Conservation (phyloP, 805 yeast species). For the Blastobotrys americana region DNA sequence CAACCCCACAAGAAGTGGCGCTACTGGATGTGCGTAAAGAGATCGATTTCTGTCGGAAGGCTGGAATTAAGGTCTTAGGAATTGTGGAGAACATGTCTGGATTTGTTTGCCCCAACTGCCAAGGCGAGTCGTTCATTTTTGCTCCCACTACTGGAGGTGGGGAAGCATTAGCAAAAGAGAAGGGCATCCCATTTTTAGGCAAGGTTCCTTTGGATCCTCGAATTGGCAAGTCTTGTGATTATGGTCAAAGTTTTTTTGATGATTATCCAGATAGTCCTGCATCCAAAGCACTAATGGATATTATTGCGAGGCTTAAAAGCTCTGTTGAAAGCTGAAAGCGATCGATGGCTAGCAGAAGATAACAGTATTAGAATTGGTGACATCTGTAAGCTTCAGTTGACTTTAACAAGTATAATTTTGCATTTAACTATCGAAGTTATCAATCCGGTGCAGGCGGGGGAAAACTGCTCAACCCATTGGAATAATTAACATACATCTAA, state of each 20-base stretch:
- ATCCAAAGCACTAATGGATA: conserved; percentile 72
- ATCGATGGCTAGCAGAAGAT: no score
- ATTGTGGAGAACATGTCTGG: conserved; percentile 98
- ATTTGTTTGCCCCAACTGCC: conserved; percentile 92
- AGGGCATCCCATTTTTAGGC: conserved; percentile 74
- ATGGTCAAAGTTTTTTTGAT: conserved; percentile 74
- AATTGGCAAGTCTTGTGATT: conserved; percentile 81
- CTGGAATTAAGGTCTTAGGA: conserved; percentile 78
- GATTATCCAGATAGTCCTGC: conserved; percentile 89
- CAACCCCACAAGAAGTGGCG: conserved; percentile 98
- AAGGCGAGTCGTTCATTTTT: conserved; percentile 83
- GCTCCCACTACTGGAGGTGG: conserved; percentile 98
- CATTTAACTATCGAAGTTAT: no score
- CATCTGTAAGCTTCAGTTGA: no score
- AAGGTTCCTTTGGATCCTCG: conserved; percentile 94
- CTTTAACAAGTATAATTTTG: no score
- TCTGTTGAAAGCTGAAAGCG: conserved; percentile 10
- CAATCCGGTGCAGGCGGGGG: no score
- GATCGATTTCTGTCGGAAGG: conserved; percentile 89
- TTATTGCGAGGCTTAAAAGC: conserved; percentile 40
- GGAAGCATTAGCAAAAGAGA: conserved; percentile 67
- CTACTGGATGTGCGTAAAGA: conserved; percentile 91
- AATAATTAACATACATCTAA: no score
- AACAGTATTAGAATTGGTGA: no score
- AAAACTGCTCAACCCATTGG: no score